Conservation (phyloP, 2,329 filamentous ascomycete genomes). For the Ceratocystis papillata region DNA sequence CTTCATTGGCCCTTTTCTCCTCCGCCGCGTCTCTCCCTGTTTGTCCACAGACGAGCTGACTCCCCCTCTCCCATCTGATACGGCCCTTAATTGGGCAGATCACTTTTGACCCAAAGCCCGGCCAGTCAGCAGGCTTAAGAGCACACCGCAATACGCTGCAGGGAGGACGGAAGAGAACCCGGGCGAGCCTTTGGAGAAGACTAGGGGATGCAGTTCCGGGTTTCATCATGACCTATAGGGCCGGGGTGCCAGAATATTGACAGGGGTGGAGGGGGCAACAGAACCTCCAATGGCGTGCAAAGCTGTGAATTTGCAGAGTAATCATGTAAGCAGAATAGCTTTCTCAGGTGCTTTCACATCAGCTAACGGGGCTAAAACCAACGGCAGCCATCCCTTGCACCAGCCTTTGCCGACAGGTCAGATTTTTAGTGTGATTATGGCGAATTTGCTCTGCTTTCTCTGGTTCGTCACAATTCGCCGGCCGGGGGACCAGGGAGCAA, state of each 20-base stretch:
- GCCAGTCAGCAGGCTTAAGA: conserved; percentile 8
- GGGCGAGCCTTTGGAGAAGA: conserved; percentile 2
- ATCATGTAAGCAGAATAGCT: neutral
- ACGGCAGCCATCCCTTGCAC: neutral
- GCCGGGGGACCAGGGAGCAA: neutral
- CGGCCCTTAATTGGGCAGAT: conserved; percentile 5
- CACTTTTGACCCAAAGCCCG: neutral
- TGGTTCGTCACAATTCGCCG: conserved; percentile 2
- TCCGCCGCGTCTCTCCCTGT: neutral
- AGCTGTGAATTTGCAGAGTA: neutral
- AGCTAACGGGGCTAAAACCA: no score
- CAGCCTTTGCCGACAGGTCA: conserved; percentile 5
- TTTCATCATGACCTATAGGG: conserved; percentile 4
- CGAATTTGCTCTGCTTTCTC: neutral
- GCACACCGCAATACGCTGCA: conserved; percentile 9
- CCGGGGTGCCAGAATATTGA: neutral
- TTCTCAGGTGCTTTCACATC: neutral
- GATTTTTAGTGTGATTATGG: neutral
- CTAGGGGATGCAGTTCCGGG: conserved; percentile 6
- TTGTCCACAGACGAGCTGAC: neutral
- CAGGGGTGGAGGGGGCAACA: neutral
- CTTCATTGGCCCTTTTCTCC: no score
- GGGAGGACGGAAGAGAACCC: conserved; percentile 13
- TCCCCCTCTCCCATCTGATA: neutral
- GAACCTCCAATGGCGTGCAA: neutral